Evolutionary conservation across 208 protist species (phyloP).

Genomic region (Crithidia fasciculata): DNA sequence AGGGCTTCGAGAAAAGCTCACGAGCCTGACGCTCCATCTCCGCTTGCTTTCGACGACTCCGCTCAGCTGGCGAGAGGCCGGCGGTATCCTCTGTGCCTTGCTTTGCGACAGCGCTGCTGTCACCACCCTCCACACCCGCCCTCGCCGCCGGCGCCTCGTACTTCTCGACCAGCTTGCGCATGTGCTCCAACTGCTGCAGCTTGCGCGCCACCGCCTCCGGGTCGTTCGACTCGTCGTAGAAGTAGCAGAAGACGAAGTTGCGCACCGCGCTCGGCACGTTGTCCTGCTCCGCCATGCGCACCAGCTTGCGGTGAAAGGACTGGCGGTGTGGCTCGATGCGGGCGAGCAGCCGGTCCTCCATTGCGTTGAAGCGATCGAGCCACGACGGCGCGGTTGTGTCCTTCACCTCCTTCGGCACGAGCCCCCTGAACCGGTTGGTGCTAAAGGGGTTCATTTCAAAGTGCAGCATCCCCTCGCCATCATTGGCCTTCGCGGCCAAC

Average conservation of each 20-base stretch:
- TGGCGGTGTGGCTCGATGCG: conserved; percentile 11
- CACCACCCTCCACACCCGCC: background rate
- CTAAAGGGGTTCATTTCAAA: conserved; percentile 70
- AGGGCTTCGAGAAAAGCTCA: conserved; percentile 27
- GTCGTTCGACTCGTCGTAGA: conserved; percentile 62
- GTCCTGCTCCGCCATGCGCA: conserved; percentile 48
- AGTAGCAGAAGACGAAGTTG: conserved; percentile 67
- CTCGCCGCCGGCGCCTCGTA: conserved; percentile 11
- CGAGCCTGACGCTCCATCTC: conserved; percentile 46
- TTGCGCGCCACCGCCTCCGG: conserved; percentile 21
- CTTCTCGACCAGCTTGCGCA: conserved; percentile 17
- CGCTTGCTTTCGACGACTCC: conserved; percentile 24
- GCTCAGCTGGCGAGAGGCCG: conserved; percentile 16
- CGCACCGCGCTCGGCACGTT: conserved; percentile 56
- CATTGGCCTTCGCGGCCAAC: background rate
- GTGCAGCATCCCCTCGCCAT: conserved; percentile 18
- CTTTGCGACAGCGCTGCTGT: background rate
- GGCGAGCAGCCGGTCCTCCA: conserved; percentile 29
- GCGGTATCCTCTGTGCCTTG: background rate
- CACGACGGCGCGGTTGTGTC: conserved; percentile 34
- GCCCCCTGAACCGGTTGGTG: conserved; percentile 51
- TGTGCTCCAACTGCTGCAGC: conserved; percentile 6
- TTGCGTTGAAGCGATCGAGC: conserved; percentile 35
- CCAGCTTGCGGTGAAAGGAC: conserved; percentile 33
- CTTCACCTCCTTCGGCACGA: conserved; percentile 51